Conservation (phyloP, 2,329 filamentous ascomycete genomes). For the Ophiostoma himal-ulmi region DNA sequence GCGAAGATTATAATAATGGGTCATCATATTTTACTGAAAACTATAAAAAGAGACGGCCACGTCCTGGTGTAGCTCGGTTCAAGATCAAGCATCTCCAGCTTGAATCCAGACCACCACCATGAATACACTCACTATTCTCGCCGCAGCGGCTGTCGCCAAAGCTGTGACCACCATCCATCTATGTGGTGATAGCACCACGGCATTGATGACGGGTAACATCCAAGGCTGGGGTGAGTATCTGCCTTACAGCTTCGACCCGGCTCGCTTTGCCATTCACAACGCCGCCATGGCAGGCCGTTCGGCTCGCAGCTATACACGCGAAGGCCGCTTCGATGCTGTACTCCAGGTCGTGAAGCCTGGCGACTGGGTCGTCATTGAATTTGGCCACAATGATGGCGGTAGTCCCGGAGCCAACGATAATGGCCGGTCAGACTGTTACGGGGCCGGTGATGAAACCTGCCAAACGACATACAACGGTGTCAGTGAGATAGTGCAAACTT, state of each 20-base stretch:
- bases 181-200: conserved; percentile 54
- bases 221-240: conserved; percentile 54
- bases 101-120: neutral
- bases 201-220: conserved; percentile 34
- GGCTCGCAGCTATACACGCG: conserved; percentile 60
- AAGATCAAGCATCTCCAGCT: neutral
- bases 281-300: conserved; percentile 60
- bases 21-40: neutral
- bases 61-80: neutral
- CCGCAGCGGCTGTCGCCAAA: conserved; percentile 11
- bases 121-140: neutral
- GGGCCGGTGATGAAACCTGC: conserved; percentile 49
- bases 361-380: conserved; percentile 63
- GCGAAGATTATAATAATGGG: neutral
- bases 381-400: conserved; percentile 66
- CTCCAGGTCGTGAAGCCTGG: conserved; percentile 44
- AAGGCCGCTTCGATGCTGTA: conserved; percentile 57
- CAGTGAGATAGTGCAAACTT: conserved; percentile 54
- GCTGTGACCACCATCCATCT: conserved; percentile 40
- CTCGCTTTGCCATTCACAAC: conserved; percentile 54
- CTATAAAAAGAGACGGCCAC: neutral
- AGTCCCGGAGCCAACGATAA: conserved; percentile 49
- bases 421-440: conserved; percentile 52
- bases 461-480: conserved; percentile 36
- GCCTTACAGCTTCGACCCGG: conserved; percentile 38